Percentiles rank a stretch among this genome's conserved stretches.
Conservation (phyloP, 2,329 filamentous ascomycete species). For the Coleophoma crateriformis region DNA sequence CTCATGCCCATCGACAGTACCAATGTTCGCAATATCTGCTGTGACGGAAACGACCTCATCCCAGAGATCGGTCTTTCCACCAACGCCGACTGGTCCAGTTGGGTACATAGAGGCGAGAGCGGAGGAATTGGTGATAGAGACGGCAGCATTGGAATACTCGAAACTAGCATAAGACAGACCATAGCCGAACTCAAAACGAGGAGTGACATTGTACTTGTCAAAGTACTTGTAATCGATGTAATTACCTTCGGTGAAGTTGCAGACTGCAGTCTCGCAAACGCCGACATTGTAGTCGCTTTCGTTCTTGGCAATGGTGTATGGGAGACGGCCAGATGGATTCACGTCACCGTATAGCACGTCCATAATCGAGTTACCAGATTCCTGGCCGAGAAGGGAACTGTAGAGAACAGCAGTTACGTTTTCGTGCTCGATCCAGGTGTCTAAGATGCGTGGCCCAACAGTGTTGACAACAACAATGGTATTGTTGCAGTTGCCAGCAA, state of each 20-base stretch:
- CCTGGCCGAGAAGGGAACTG: conserved; percentile 44
- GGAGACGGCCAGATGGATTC: background rate
- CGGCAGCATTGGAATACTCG: conserved; percentile 30
- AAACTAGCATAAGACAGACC: conserved; percentile 51
- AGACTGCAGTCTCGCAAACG: conserved; percentile 42
- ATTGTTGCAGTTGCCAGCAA: conserved; percentile 36
- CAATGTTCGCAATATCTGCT: background rate
- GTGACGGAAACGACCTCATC: background rate
- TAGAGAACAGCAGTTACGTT: conserved; percentile 71
- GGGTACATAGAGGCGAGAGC: background rate
- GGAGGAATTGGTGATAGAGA: conserved; percentile 20
- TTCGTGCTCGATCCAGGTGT: conserved; percentile 65
- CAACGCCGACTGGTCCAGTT: background rate
- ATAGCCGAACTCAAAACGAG: conserved; percentile 30
- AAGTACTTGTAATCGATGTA: conserved; percentile 46
- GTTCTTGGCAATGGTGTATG: background rate
- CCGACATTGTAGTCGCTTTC: background rate
- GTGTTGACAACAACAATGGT: conserved; percentile 60
- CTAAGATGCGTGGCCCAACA: conserved; percentile 50
- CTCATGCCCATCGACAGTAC: background rate
- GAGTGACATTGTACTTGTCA: conserved; percentile 27
- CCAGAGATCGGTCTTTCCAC: background rate
- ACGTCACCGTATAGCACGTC: background rate
- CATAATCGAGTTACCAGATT: background rate
- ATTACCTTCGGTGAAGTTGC: conserved; percentile 39